Evolutionary conservation across 257 asterid species (phyloP).

Genomic region (Capsicum chinense): DNA sequence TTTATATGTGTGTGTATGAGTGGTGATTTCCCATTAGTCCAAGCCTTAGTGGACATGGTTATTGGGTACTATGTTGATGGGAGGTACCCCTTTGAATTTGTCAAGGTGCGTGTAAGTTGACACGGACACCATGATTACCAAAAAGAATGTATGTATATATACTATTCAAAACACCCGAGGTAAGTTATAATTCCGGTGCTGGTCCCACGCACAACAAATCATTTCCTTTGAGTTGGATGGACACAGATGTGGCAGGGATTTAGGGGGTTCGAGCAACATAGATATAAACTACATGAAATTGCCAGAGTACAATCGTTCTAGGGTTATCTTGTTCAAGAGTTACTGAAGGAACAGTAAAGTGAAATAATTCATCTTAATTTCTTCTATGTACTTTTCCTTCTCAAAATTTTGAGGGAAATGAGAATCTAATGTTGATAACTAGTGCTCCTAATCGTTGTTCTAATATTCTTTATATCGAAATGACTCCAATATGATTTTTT

Average conservation of each 20-base stretch:
- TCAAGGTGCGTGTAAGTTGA: background rate
- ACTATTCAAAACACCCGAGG: background rate
- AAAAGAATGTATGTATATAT: background rate
- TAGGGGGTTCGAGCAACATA: background rate
- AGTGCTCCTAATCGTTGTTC: conserved; percentile 23
- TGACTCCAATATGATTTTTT: background rate
- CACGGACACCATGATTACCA: background rate
- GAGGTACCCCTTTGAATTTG: no score
- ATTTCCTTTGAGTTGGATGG: background rate
- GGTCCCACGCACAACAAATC: background rate
- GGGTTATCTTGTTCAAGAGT: conserved; percentile 26
- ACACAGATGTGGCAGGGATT: background rate
- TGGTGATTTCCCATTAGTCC: background rate
- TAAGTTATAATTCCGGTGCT: background rate
- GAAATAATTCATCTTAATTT: conserved; percentile 1
- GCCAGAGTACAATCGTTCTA: background rate
- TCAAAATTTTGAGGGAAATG: conserved; percentile 25
- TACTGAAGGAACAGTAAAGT: background rate
- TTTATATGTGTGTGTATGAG: background rate
- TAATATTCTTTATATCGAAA: background rate
- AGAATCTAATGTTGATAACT: background rate
- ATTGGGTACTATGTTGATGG: no score
- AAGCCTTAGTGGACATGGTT: background rate
- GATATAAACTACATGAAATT: background rate
- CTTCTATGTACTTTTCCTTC: conserved; percentile 12